Percentiles rank a stretch among this genome's conserved stretches.
Evolutionary conservation across 2,329 filamentous ascomycete genomes (phyloP).

Genomic region (Fusarium albosuccineum): DNA sequence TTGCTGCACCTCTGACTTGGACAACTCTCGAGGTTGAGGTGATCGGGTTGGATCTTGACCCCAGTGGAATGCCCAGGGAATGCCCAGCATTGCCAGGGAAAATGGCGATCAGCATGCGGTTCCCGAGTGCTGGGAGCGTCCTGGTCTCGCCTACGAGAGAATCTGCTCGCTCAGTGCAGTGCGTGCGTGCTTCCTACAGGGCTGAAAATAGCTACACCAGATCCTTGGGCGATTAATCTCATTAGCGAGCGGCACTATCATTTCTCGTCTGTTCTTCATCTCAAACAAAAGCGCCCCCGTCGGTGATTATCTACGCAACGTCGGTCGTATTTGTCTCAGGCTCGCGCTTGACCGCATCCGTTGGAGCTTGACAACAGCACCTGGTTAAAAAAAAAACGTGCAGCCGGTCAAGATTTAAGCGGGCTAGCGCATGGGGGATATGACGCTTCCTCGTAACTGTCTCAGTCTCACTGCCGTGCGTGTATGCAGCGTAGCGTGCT

Average conservation of each 20-base stretch:
- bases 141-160: constrained; percentile 39
- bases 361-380: constrained; percentile 35
- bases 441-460: constrained; percentile 16
- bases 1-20: neutral
- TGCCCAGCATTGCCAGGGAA: constrained; percentile 31
- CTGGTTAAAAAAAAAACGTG: constrained; percentile 16
- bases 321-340: constrained; percentile 18
- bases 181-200: constrained; percentile 16
- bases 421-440: constrained; percentile 33
- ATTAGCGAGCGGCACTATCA: neutral
- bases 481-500: constrained; percentile 1
- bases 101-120: constrained; percentile 38
- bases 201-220: constrained; percentile 38
- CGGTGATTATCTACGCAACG: constrained; percentile 5
- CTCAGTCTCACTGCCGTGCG: constrained; percentile 4
- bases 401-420: constrained; percentile 39
- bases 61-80: constrained; percentile 14
- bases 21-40: neutral
- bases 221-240: neutral
- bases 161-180: constrained; percentile 14
- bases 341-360: constrained; percentile 13
- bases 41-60: constrained; percentile 24
- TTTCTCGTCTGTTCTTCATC: constrained; percentile 11
- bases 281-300: neutral
- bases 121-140: constrained; percentile 24